Percentiles rank a stretch among this genome's conserved stretches.
phyloP scores from a whole-genome alignment of 2,329 filamentous ascomycete species.

The Orbilia ellipsospora region DNA sequence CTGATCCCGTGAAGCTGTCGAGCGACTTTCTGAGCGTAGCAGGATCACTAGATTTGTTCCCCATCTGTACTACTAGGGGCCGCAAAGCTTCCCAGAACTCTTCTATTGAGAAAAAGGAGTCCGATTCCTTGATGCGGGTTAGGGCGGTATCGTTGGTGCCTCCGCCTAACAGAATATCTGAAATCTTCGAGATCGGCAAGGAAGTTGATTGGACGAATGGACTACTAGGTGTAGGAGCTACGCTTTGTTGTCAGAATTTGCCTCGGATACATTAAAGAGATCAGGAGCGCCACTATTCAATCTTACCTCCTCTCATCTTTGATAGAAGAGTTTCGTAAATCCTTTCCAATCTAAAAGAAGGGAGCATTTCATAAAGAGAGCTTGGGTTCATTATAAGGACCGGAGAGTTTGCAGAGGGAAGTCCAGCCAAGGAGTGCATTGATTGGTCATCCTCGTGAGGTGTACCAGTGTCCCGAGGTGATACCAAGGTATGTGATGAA shows the following conservation, averaged over 20 bases:
- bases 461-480: not conserved
- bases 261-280: not conserved
- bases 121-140: not conserved
- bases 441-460: not conserved
- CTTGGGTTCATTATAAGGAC: not conserved
- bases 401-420: not conserved
- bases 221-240: not conserved
- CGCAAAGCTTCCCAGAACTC: slow-evolving; percentile 9
- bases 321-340: slow-evolving; percentile 8
- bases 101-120: not conserved
- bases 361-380: slow-evolving; percentile 14
- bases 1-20: slow-evolving; percentile 16
- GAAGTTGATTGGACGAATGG: not conserved
- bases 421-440: not conserved
- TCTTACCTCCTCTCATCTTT: slow-evolving; percentile 14
- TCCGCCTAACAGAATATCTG: not conserved
- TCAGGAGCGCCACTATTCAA: not conserved
- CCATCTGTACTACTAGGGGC: slow-evolving; percentile 3
- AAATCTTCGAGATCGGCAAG: not conserved
- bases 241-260: not conserved
- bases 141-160: not conserved
- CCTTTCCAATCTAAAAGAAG: slow-evolving; percentile 13
- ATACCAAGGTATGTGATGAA: not conserved
- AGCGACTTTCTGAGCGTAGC: not conserved
- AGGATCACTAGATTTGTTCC: slow-evolving; percentile 4